Conservation (phyloP, 805 yeast genomes). For the Starmerella ratchasimensis region DNA sequence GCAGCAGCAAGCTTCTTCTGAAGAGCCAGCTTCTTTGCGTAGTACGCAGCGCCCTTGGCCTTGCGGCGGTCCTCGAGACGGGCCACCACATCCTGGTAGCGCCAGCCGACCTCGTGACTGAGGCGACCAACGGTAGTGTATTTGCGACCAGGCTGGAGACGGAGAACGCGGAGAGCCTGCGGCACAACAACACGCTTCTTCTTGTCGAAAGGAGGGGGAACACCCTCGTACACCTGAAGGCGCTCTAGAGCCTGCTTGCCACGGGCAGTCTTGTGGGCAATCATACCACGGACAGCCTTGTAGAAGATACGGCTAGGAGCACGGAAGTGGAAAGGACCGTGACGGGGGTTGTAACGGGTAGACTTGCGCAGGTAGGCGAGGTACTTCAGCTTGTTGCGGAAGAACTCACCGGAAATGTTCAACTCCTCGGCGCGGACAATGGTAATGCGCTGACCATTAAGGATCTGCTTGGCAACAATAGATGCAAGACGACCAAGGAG, state of each 20-base stretch:
- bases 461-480: conserved; percentile 93
- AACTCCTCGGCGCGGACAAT: conserved; percentile 93
- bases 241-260: conserved; percentile 99
- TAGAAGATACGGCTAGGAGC: conserved; percentile 99
- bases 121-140: conserved; percentile 97
- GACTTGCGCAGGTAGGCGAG: conserved; percentile 99
- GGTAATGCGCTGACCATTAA: conserved; percentile 95
- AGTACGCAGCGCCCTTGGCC: conserved; percentile 97
- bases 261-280: conserved; percentile 99
- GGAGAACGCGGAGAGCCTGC: conserved; percentile 96
- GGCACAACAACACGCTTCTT: conserved; percentile 99
- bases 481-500: conserved; percentile 99
- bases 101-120: conserved; percentile 97
- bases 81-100: conserved; percentile 95
- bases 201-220: conserved; percentile 99
- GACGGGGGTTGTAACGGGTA: conserved; percentile 94
- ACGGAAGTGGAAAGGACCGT: conserved; percentile 99
- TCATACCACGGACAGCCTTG: conserved; percentile 99
- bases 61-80: conserved; percentile 98
- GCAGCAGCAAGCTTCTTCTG: conserved; percentile 85
- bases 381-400: conserved; percentile 99
- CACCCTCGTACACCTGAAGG: conserved; percentile 98
- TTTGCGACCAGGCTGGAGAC: conserved; percentile 99
- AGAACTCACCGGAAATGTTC: conserved; percentile 99
- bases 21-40: conserved; percentile 96